Conservation (phyloP, 2,329 filamentous ascomycete genomes). For the Aspergillus ruber region DNA sequence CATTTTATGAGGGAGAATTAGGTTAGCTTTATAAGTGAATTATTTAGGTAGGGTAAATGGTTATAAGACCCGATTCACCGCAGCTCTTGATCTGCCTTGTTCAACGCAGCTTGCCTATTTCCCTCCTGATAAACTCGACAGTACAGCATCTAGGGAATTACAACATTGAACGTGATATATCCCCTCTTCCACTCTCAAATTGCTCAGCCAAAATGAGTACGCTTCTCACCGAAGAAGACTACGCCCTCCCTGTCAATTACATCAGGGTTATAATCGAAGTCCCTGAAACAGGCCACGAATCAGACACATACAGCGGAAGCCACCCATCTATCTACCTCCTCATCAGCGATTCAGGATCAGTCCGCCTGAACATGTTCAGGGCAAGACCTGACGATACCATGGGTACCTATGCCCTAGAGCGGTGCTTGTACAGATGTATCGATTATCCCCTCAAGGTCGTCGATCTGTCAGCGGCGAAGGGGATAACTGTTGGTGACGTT, state of each 20-base stretch:
- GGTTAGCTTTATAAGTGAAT: too few species aligned
- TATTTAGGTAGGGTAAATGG: too few species aligned
- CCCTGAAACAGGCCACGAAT: neutral
- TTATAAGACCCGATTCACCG: neutral
- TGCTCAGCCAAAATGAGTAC: neutral
- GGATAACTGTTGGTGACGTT: too few species aligned
- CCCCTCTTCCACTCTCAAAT: neutral
- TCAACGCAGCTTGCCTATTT: neutral
- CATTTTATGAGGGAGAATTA: too few species aligned
- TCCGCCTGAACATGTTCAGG: neutral
- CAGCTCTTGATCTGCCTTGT: neutral
- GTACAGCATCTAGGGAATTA: neutral
- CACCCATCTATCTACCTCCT: neutral
- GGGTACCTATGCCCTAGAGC: neutral
- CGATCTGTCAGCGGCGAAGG: too few species aligned
- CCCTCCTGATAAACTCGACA: neutral
- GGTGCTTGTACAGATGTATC: neutral
- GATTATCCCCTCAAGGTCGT: too few species aligned
- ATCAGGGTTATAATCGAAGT: neutral
- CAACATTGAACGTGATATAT: too few species aligned
- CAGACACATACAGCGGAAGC: neutral
- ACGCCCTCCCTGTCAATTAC: neutral
- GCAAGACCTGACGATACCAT: neutral
- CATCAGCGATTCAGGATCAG: neutral
- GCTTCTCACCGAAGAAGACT: neutral